Percentiles rank a stretch among this genome's conserved stretches.
Conservation (phyloP, 805 yeast genomes). For the Candida palmyrensis region DNA sequence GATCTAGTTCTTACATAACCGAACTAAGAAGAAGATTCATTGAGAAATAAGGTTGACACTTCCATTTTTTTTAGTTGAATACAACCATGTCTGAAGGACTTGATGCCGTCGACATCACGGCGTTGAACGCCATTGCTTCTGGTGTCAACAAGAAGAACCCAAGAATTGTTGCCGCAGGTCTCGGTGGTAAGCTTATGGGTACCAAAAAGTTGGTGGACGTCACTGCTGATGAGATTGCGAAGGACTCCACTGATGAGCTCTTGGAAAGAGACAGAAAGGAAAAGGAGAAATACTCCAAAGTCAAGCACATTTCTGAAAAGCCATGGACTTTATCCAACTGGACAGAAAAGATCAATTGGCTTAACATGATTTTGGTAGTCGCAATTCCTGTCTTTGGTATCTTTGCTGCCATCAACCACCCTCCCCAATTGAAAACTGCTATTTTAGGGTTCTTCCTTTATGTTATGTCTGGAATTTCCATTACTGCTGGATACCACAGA, state of each 20-base stretch:
- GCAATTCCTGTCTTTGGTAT: slow-evolving; percentile 56
- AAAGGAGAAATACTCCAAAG: slow-evolving; percentile 33
- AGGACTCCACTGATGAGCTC: slow-evolving; percentile 43
- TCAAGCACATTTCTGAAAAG: slow-evolving; percentile 64
- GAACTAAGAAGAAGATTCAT: too few species aligned
- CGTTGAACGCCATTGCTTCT: slow-evolving; percentile 76
- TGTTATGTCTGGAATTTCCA: slow-evolving; percentile 61
- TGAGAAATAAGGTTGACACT: too few species aligned
- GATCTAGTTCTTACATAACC: too few species aligned
- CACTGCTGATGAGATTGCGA: slow-evolving; percentile 58
- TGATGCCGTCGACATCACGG: slow-evolving; percentile 51
- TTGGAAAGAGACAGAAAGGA: slow-evolving; percentile 35
- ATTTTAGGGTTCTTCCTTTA: slow-evolving; percentile 51
- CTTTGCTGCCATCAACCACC: slow-evolving; percentile 37
- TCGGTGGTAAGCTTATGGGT: slow-evolving; percentile 77
- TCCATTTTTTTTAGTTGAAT: too few species aligned
- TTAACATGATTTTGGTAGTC: slow-evolving; percentile 61
- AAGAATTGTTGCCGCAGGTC: slow-evolving; percentile 73
- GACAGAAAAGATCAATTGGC: slow-evolving; percentile 75
- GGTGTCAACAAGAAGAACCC: slow-evolving; percentile 69
- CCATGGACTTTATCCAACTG: slow-evolving; percentile 74
- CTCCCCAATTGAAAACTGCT: slow-evolving; percentile 49
- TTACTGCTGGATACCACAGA: slow-evolving; percentile 83
- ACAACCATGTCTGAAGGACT: slow-evolving; percentile 6
- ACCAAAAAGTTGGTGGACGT: slow-evolving; percentile 66